Conservation (phyloP, 257 asterid species). For the Fraxinus pennsylvanica region DNA sequence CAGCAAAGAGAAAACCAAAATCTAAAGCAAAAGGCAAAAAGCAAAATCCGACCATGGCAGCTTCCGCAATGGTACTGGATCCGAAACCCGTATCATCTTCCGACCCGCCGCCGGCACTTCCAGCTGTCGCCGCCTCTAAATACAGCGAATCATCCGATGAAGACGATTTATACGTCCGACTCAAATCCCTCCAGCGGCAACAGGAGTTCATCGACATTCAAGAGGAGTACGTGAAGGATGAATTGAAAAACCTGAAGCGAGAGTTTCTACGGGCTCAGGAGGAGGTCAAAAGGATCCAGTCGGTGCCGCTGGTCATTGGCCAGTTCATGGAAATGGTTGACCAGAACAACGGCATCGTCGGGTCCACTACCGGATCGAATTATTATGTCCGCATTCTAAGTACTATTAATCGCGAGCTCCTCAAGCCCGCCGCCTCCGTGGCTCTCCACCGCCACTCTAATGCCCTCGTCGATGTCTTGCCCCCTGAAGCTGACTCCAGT, state of each 20-base stretch:
- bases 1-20: not conserved
- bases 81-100: constrained; percentile 25
- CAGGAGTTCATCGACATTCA: constrained; percentile 76
- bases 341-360: constrained; percentile 73
- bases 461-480: constrained; percentile 79
- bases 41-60: constrained; percentile 25
- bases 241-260: constrained; percentile 77
- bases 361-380: constrained; percentile 81
- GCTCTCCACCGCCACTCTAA: constrained; percentile 80
- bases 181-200: constrained; percentile 56
- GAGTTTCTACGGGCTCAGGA: constrained; percentile 76
- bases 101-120: constrained; percentile 17
- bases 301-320: constrained; percentile 79
- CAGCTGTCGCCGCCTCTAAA: not conserved
- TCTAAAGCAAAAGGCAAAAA: constrained; percentile 5
- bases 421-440: constrained; percentile 80
- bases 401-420: constrained; percentile 73
- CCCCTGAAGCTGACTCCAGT: constrained; percentile 84
- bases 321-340: constrained; percentile 94
- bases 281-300: constrained; percentile 87
- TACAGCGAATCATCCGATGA: constrained; percentile 18
- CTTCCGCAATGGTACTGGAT: constrained; percentile 34
- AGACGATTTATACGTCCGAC: constrained; percentile 31
- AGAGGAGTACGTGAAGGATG: constrained; percentile 83
- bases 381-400: constrained; percentile 74